Base-by-base conservation (phyloP, 176 grass and related monocot species). In the Oropetium thomaeum region DNA sequence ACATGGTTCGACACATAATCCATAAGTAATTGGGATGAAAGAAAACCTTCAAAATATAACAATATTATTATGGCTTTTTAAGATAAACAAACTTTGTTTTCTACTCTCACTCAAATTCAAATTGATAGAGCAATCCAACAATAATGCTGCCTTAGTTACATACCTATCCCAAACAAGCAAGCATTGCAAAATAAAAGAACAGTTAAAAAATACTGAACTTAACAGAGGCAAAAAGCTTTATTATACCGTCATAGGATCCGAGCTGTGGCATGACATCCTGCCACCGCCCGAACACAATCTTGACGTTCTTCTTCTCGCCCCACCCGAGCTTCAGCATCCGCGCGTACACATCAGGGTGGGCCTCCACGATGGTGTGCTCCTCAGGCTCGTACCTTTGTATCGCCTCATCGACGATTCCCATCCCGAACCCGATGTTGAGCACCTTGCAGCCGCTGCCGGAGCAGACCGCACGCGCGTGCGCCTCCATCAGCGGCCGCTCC, bases 401-500 rank as follows among this genome's bases (percentile, higher is more conserved):
- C 23, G 95, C 95, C 69, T 92, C 79, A 60, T 98, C 95, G 40
- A 98, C 91, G 40, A 98, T 82, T 28, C 95, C 95, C 95, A 98
- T 98, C 49, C 95, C 95, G 65, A 98, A 98, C 4, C 95, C 95
- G 23, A 98, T 82, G 70, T 98, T 94, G 58, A 98, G 82, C 11
- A 98, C 81, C 60, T 86, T 87, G 34, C 81, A 81, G 22, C 73
- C 83, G 27, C 86, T 89, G 61, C 80, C 71, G 15, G 82, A 39
- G 70, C 91, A 98, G 31, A 98, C 78, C 20, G 95, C 91, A 74
- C 86, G 84, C 40, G 91, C 95, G 68, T 98, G 95, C 58, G 95
- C 91, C 79, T 98, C 91, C 91, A 98, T 98, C 59, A 98, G 83
- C 77, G 95, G 91, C 45, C 80, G 83, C 81, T 98, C 95, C 95